Evolutionary conservation across 2,329 filamentous ascomycete species (phyloP).

Genomic region (Penicillium sp.): DNA sequence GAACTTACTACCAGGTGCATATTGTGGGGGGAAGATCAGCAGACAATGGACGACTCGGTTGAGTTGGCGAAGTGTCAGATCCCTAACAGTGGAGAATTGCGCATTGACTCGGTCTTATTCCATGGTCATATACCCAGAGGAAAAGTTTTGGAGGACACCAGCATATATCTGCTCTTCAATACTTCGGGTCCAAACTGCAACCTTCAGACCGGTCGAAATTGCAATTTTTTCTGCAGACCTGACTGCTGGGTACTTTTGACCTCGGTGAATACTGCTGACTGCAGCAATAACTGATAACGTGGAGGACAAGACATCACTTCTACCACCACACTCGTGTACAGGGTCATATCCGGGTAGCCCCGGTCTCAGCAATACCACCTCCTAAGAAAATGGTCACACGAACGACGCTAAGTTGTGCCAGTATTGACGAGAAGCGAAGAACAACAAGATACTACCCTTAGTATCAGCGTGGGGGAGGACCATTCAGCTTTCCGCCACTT

Average conservation of each 20-base stretch:
- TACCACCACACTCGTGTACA: neutral
- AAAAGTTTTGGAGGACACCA: neutral
- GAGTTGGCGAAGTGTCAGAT: constrained; percentile 11
- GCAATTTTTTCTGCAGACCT: neutral
- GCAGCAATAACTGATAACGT: constrained; percentile 2
- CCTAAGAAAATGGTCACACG: constrained; percentile 18
- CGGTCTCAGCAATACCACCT: constrained; percentile 11
- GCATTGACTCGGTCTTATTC: constrained; percentile 7
- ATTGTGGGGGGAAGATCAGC: constrained; percentile 10
- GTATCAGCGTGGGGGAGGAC: neutral
- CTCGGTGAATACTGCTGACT: constrained; percentile 2
- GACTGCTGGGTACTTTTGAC: neutral
- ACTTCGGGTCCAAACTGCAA: constrained; percentile 6
- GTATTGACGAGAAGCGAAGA: neutral
- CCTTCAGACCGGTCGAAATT: neutral
- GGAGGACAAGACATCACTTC: neutral
- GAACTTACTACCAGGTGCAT: neutral
- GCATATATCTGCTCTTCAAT: neutral
- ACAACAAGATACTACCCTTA: constrained; percentile 12
- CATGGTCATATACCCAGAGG: neutral
- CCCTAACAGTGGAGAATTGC: neutral
- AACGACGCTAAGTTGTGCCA: constrained; percentile 7
- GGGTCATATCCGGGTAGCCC: constrained; percentile 1
- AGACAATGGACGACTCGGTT: constrained; percentile 14
- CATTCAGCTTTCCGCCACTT: neutral